Base-by-base conservation (phyloP, 179 eudicot species). In the Beta corolliflora region DNA sequence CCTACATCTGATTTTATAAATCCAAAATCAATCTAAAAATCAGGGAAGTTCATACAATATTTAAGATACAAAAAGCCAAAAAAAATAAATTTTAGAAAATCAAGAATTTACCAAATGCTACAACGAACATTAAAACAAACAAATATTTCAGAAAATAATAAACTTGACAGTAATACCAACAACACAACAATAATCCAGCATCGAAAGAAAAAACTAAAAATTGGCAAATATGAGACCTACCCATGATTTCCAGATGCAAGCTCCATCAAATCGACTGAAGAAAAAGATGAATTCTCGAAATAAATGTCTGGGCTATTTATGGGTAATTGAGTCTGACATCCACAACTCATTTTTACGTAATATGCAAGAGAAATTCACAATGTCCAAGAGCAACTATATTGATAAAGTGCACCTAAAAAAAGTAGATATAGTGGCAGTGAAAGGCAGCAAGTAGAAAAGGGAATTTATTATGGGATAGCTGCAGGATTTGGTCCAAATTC, bases 211-310 rank as follows among this genome's bases (percentile, higher is more conserved):
- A 48, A 48, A 0, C 9, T 9, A 48, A 0, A 48, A 7, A 6
- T 48, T 48, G 53, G 53, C 53, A 45, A 63, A 11, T 29, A 31
- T 46, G 72, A 69, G 19, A 75, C 59, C 55, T 87, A 87, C 89
- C 87, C 89, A 79, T 86, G 72, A 81, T 71, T 84, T 68, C 56
- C 78, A 68, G 82, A 82, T 61, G 77, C 71, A 82, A 80, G 31
- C 29, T 82, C 82, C 77, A 80, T 65, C 19, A 63, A 79, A 60
- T 75, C 74, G n/a, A 56, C 71, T 6, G 73, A 16, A 9, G 78
- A 68, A 44, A 67, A 71, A 19, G 83, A 59, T 71, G 59, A 21
- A 10, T 23, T 9, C 3, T 58, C 63, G 29, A 61, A 54, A 2
- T 67, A 36, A 23, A 76, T 78, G 19, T 78, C 67, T 9, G 84